Conservation (phyloP, 305 asterid species). For the Euphrasia arctica region DNA sequence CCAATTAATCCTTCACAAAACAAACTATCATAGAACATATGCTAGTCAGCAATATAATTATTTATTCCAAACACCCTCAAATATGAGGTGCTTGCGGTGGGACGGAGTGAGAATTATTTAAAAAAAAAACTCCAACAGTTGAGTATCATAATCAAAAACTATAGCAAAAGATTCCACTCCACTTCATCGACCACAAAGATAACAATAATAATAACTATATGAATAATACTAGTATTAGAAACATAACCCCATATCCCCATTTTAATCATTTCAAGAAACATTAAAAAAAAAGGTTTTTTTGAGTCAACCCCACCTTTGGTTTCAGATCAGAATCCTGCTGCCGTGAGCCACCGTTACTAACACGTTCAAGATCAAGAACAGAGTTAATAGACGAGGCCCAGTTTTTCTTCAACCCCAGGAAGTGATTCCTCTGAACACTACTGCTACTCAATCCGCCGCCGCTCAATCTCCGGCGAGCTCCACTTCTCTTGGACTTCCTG, state of each 20-base stretch:
- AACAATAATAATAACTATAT: neutral
- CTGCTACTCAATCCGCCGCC: conserved; percentile 27
- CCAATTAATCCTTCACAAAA: conserved; percentile 12
- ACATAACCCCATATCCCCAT: conserved; percentile 19
- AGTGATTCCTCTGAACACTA: conserved; percentile 33
- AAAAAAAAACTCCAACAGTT: conserved; percentile 5
- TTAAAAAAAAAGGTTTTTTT: conserved; percentile 9
- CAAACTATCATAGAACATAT: neutral
- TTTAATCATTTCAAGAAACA: conserved; percentile 21
- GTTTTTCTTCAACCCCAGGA: conserved; percentile 31
- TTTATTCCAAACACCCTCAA: conserved; percentile 5
- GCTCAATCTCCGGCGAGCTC: conserved; percentile 33
- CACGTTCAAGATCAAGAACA: conserved; percentile 52
- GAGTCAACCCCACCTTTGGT: conserved; percentile 39
- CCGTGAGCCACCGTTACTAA: conserved; percentile 22
- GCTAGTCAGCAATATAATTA: conserved; percentile 9
- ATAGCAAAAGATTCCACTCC: conserved; percentile 10
- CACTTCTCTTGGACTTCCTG: conserved; percentile 35
- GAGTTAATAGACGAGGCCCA: conserved; percentile 46
- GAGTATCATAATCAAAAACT: conserved; percentile 9
- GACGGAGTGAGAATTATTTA: no score
- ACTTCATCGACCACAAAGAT: neutral
- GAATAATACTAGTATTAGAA: neutral
- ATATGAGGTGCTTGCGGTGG: no score
- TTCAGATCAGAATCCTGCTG: conserved; percentile 34